These are phyloP conservation scores for Solanum ahanhuiri DNA, from an alignment of 257 asterid species.

Conservation along the genomic window DNA sequence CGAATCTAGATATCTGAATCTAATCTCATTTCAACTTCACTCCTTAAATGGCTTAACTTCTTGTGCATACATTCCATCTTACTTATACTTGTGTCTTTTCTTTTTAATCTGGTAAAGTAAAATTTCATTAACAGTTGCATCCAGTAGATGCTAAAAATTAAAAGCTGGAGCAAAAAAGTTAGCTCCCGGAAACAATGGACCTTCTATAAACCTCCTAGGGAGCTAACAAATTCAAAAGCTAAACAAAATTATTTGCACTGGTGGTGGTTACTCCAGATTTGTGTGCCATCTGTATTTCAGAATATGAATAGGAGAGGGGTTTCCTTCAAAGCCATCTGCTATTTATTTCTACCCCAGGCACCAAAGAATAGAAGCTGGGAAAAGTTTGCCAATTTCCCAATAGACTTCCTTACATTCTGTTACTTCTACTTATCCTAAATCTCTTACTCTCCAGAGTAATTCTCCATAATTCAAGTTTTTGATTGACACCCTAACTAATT, in stretches of 20 bases:
- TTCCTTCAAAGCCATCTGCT: not conserved
- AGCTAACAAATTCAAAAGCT: not conserved
- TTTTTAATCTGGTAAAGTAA: not conserved
- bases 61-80: not conserved
- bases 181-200: not conserved
- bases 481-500: not conserved
- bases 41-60: not conserved
- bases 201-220: not conserved
- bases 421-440: not conserved
- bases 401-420: not conserved
- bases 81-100: not conserved
- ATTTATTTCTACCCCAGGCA: not conserved
- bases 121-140: not conserved
- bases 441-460: not conserved
- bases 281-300: not conserved
- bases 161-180: not conserved
- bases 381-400: not conserved
- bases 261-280: not conserved
- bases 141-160: not conserved
- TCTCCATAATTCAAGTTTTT: not conserved
- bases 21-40: not conserved
- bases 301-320: not conserved
- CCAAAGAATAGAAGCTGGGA: not conserved
- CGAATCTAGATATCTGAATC: not conserved
- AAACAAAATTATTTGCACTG: not conserved